Percentiles rank a stretch among this genome's conserved stretches.
Conservation (phyloP, 306 rosid species). For the Castanea sativa region DNA sequence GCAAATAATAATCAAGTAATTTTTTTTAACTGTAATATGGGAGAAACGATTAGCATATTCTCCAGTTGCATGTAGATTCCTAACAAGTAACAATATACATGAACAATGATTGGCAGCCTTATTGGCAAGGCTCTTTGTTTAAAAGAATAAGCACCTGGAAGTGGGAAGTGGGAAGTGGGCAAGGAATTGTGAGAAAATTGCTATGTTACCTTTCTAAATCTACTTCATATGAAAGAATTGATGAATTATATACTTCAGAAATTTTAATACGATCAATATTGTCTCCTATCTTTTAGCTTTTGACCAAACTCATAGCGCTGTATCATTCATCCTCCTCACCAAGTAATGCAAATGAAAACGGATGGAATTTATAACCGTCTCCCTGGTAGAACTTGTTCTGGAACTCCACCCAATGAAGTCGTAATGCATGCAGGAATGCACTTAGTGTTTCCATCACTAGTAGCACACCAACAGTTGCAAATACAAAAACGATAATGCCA, state of each 20-base stretch:
- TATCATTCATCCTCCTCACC: conserved; percentile 61
- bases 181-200: not conserved
- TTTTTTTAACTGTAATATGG: not conserved
- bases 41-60: not conserved
- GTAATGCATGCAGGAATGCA: conserved; percentile 94
- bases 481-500: conserved; percentile 69
- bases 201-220: not conserved
- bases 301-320: not conserved
- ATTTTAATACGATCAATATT: not conserved
- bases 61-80: not conserved
- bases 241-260: not conserved
- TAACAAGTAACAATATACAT: not conserved
- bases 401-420: conserved; percentile 98
- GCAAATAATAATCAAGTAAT: not conserved
- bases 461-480: conserved; percentile 88
- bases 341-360: conserved; percentile 57
- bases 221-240: not conserved
- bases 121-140: not conserved
- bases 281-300: not conserved
- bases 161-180: not conserved
- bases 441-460: conserved; percentile 90
- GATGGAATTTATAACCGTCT: conserved; percentile 81
- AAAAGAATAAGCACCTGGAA: not conserved
- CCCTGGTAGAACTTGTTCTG: conserved; percentile 93
- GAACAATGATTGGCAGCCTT: not conserved